Conservation (phyloP, 2,329 filamentous ascomycete species). For the Hypoxylon sp. region DNA sequence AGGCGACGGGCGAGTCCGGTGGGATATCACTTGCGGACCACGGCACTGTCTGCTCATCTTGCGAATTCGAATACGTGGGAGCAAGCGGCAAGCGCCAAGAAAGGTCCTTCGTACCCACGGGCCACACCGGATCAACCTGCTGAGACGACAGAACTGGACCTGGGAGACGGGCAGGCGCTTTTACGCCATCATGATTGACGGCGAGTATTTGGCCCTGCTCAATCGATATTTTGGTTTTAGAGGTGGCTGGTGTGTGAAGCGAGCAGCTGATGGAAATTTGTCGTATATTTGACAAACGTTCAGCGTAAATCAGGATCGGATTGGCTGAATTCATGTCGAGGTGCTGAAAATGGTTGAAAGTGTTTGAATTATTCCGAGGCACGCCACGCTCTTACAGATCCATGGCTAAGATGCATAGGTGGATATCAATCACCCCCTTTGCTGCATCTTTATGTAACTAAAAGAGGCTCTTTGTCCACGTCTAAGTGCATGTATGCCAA, state of each 20-base stretch:
- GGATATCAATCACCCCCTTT: background rate
- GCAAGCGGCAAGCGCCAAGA: constrained; percentile 62
- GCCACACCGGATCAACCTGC: constrained; percentile 49
- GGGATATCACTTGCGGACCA: constrained; percentile 64
- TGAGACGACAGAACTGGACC: constrained; percentile 48
- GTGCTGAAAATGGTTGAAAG: constrained; percentile 17
- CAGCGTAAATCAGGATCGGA: constrained; percentile 62
- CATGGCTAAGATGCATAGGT: constrained; percentile 3
- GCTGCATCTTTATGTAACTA: background rate
- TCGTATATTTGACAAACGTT: constrained; percentile 69
- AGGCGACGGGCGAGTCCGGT: constrained; percentile 50
- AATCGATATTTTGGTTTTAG: constrained; percentile 54
- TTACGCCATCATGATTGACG: constrained; percentile 56
- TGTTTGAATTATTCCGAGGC: constrained; percentile 5
- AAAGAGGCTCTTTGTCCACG: background rate
- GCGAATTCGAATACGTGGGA: constrained; percentile 17
- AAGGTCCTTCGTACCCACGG: constrained; percentile 47
- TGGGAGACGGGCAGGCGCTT: constrained; percentile 52
- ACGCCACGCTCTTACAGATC: constrained; percentile 2
- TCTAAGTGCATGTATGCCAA: constrained; percentile 19
- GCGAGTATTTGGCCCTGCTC: constrained; percentile 55
- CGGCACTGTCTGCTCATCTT: constrained; percentile 54
- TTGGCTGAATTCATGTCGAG: constrained; percentile 36
- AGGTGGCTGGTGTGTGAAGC: constrained; percentile 54
- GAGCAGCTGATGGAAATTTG: constrained; percentile 67